Evolutionary conservation across 768 basidiomycete species (phyloP).

Genomic region (Boletus edulis): DNA sequence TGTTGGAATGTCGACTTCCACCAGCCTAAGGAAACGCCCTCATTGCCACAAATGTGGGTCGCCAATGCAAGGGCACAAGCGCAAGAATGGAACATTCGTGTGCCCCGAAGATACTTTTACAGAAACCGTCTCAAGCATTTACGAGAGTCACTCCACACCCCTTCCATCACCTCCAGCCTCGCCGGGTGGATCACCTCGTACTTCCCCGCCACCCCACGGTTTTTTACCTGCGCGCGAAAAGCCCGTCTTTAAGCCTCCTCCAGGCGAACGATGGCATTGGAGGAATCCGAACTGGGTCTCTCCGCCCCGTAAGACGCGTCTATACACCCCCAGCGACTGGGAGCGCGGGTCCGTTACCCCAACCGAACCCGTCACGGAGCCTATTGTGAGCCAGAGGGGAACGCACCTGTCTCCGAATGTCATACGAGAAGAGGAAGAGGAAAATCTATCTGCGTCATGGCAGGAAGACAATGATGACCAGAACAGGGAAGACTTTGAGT

Average conservation of each 20-base stretch:
- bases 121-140: slow-evolving; percentile 9
- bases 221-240: slow-evolving; percentile 19
- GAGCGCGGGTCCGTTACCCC: slow-evolving; percentile 29
- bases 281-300: slow-evolving; percentile 35
- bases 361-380: slow-evolving; percentile 30
- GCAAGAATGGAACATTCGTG: slow-evolving; percentile 29
- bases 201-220: slow-evolving; percentile 8
- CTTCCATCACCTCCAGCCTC: slow-evolving; percentile 30
- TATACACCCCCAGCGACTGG: slow-evolving; percentile 20
- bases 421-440: slow-evolving; percentile 14
- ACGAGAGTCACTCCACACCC: slow-evolving; percentile 21
- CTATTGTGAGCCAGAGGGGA: not conserved
- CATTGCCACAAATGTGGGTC: slow-evolving; percentile 34
- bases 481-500: slow-evolving; percentile 8
- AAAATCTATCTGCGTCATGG: slow-evolving; percentile 6
- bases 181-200: slow-evolving; percentile 22
- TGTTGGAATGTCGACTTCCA: slow-evolving; percentile 26
- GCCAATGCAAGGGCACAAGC: slow-evolving; percentile 33
- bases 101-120: slow-evolving; percentile 24
- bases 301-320: slow-evolving; percentile 27
- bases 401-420: not conserved
- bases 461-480: not conserved
- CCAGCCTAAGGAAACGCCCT: slow-evolving; percentile 32
- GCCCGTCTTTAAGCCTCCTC: slow-evolving; percentile 26
- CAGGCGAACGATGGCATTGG: slow-evolving; percentile 33